Evolutionary conservation across 1,139 yeast species (phyloP).

Genomic region (Lodderomyces theae): DNA sequence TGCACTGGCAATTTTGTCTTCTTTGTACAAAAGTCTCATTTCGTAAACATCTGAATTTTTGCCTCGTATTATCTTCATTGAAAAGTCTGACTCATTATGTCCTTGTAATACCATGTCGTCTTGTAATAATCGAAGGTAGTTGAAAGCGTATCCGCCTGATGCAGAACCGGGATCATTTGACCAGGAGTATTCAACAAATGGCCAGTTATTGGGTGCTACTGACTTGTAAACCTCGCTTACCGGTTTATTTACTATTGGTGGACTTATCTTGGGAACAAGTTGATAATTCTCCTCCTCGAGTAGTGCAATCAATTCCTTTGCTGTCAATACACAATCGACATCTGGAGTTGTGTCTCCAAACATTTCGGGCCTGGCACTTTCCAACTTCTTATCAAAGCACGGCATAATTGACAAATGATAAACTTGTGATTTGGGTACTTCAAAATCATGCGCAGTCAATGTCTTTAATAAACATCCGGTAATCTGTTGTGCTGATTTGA

Average conservation of each 20-base stretch:
- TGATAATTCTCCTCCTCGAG: constrained; percentile 46
- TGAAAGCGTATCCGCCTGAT: constrained; percentile 85
- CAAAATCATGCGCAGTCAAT: constrained; percentile 43
- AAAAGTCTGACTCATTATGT: constrained; percentile 21
- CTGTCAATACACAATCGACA: constrained; percentile 93
- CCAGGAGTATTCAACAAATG: constrained; percentile 59
- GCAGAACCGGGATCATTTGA: constrained; percentile 71
- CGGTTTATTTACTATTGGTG: neutral
- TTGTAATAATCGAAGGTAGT: constrained; percentile 48
- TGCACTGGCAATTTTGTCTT: constrained; percentile 52
- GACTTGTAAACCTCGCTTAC: constrained; percentile 26
- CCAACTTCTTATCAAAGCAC: constrained; percentile 93
- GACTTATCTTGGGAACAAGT: constrained; percentile 18
- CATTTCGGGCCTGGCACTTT: constrained; percentile 82
- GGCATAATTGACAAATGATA: constrained; percentile 93
- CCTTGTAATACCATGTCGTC: constrained; percentile 23
- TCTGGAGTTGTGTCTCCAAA: constrained; percentile 38
- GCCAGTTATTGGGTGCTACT: constrained; percentile 60
- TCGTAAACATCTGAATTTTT: constrained; percentile 77
- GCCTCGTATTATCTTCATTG: constrained; percentile 46
- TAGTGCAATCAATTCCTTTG: constrained; percentile 78
- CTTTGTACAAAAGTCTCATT: constrained; percentile 45
- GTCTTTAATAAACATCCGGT: constrained; percentile 76
- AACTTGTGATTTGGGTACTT: constrained; percentile 36
- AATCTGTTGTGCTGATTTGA: constrained; percentile 90